phyloP scores from a whole-genome alignment of 1,284 basidiomycete genomes.

The Ceratobasidium sp. region DNA sequence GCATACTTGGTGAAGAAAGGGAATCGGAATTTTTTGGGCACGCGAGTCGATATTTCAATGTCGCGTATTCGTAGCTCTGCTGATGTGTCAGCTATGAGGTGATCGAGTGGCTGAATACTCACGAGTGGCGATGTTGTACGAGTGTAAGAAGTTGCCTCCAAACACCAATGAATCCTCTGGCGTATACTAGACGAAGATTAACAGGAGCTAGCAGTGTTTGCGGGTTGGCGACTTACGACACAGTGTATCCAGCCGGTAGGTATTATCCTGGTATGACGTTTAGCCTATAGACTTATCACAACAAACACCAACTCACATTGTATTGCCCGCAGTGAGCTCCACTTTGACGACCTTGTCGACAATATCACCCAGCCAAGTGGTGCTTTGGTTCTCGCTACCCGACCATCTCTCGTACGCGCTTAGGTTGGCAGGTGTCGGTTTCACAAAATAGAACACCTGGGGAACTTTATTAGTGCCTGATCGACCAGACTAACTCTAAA shows the following conservation, averaged over 20 bases:
- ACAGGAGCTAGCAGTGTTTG: neutral
- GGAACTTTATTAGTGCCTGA: conserved; percentile 40
- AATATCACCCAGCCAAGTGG: conserved; percentile 88
- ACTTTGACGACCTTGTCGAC: conserved; percentile 89
- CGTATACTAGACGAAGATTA: conserved; percentile 66
- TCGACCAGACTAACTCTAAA: neutral
- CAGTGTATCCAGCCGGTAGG: conserved; percentile 98
- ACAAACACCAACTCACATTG: conserved; percentile 63
- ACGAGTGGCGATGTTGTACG: conserved; percentile 78
- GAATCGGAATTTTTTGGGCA: conserved; percentile 94
- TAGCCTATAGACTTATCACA: neutral
- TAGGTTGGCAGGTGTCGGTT: conserved; percentile 86
- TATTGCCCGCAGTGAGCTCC: conserved; percentile 82
- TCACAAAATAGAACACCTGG: conserved; percentile 93
- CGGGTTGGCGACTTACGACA: conserved; percentile 66
- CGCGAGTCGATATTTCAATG: conserved; percentile 91
- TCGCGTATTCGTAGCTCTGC: conserved; percentile 85
- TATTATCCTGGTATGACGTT: conserved; percentile 63
- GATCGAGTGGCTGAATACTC: conserved; percentile 47
- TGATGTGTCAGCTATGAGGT: conserved; percentile 43
- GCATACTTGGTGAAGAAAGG: conserved; percentile 81
- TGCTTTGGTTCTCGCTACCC: conserved; percentile 84
- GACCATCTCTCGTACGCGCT: conserved; percentile 91
- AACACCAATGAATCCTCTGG: conserved; percentile 93
- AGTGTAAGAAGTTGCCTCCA: conserved; percentile 96